Evolutionary conservation across 805 yeast species (phyloP), one percentile per base, ranked within the genome.

Genomic region (Geotrichum ghanense): DNA sequence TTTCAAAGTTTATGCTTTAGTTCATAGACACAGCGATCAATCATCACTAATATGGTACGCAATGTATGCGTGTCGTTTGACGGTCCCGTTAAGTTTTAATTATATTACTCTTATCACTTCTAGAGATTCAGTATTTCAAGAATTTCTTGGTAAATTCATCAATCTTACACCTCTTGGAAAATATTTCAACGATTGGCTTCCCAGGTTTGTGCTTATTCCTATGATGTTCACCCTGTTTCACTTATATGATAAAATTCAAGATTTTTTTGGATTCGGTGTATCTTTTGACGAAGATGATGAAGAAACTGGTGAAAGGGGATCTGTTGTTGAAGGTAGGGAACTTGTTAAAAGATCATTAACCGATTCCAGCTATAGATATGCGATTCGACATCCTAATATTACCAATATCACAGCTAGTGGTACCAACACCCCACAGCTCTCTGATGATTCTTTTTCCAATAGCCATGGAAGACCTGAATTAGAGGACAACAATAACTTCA

Each of bases 31-130:
- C 45, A 80, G 90, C 0, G 90, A 82, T 58, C 81, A 85, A 0
- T 82, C 84, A 0, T 78, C 86, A 14, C 73, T 83, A 20, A 71
- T 85, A 26, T 86, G 85, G 59, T 86, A 83, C 60, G 78, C 88
- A 19, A 81, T 83, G 56, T 85, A 86, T 56, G 79, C 85, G 17
- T 82, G 89, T 45, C 77, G 95, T 51, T 67, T 86, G 59, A 83
- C 95, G 0, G 79, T 86, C 10, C 95, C 95, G 9, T 68, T 86
- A 51, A 78, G 85, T 22, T 86, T 82, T 64, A 86, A 86, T 63
- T 86, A 83, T 58, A 62, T 85, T 48, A 82, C 83, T 44, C 67
- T 86, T 46, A 72, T 81, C 48, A 71, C 77, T 2, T 68, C 73
- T 17, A 65, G 80, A 22, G 67, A 62, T 21, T 67, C 74, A 2